Conservation (phyloP, 805 yeast genomes). For the Nakazawaea molendinolei region DNA sequence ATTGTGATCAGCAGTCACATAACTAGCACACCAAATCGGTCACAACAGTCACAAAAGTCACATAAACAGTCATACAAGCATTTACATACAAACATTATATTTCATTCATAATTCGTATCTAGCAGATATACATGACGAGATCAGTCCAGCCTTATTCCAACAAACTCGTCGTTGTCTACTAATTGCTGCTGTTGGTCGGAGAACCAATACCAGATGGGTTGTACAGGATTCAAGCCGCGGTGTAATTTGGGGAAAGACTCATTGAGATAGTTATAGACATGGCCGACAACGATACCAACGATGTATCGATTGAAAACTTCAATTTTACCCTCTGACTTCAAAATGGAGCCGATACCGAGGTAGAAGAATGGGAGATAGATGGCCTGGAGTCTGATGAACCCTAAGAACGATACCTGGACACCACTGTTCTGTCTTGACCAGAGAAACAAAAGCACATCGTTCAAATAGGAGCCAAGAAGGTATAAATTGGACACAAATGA, state of each 20-base stretch:
- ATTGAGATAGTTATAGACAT: conserved; percentile 30
- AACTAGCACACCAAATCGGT: neutral
- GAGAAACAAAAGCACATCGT: conserved; percentile 32
- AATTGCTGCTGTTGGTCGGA: neutral
- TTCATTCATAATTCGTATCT: no score
- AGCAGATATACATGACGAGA: no score
- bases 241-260: conserved; percentile 35
- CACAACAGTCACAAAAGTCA: neutral
- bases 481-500: conserved; percentile 21
- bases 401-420: conserved; percentile 30
- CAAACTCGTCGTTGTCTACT: neutral
- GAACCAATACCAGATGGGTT: conserved; percentile 37
- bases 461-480: conserved; percentile 32
- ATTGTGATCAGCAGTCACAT: neutral
- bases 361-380: conserved; percentile 37
- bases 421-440: conserved; percentile 42
- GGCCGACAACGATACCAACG: conserved; percentile 37
- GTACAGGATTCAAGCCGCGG: conserved; percentile 24
- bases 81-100: no score
- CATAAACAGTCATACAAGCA: no score
- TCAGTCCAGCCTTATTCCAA: neutral
- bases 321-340: conserved; percentile 14
- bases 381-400: conserved; percentile 33
- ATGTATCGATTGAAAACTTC: conserved; percentile 19
- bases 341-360: conserved; percentile 18